Conservation (phyloP, 179 eudicot species). For the Pouteria campechiana region DNA sequence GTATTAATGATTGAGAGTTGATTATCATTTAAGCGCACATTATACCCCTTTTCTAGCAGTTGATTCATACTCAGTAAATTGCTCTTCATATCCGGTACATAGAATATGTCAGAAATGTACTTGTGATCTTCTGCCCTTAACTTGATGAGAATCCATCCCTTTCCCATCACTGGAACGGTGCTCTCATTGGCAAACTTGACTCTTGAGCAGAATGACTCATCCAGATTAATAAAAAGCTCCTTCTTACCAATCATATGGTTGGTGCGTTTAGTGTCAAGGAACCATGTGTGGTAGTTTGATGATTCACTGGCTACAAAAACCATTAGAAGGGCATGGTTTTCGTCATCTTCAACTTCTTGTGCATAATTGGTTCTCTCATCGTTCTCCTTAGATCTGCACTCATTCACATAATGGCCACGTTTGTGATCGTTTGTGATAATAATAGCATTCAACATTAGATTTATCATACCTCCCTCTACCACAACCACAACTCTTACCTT, state of each 20-base stretch:
- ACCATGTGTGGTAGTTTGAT: background rate
- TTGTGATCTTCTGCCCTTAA: conserved; percentile 2
- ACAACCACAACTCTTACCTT: background rate
- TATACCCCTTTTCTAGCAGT: too few relatives aligned
- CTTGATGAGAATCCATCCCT: background rate
- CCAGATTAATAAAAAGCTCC: background rate
- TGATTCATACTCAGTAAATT: too few relatives aligned
- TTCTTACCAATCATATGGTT: background rate
- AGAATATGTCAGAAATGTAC: too few relatives aligned
- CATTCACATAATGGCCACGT: background rate
- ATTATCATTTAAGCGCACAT: background rate
- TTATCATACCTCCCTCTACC: background rate
- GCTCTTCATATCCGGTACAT: background rate
- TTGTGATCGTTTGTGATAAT: background rate
- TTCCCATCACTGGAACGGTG: background rate
- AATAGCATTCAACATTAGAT: background rate
- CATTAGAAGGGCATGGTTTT: too few relatives aligned
- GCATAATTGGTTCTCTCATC: background rate
- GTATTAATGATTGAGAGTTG: background rate
- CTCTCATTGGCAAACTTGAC: conserved; percentile 3
- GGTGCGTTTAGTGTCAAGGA: background rate
- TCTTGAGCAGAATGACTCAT: background rate
- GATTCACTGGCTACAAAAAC: background rate
- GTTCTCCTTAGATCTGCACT: background rate
- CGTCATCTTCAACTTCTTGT: background rate